Conservation (phyloP, 192 early-diverging fungal genomes). For the Coemansia sp. region DNA sequence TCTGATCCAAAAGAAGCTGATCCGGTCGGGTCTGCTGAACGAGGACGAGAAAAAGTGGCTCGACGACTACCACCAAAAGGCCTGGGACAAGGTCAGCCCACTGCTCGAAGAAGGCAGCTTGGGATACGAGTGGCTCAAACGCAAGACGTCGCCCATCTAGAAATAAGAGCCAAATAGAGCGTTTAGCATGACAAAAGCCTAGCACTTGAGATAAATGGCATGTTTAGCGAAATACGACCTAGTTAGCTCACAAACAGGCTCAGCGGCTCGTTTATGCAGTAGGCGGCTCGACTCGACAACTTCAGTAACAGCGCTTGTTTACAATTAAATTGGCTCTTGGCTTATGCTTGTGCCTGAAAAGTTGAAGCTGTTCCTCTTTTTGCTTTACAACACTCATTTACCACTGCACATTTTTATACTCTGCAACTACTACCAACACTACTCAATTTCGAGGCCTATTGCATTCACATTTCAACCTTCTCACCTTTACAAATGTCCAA, state of each 20-base stretch:
- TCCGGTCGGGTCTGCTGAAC: conserved; percentile 70
- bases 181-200: no score
- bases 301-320: not conserved
- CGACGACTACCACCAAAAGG: conserved; percentile 79
- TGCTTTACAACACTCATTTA: not conserved
- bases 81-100: conserved; percentile 78
- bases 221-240: not conserved
- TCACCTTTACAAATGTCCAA: not conserved
- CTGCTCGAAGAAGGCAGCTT: conserved; percentile 66
- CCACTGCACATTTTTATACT: not conserved
- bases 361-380: not conserved
- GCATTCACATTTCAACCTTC: not conserved
- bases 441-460: not conserved
- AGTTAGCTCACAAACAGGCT: not conserved
- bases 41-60: conserved; percentile 83
- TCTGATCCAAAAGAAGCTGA: conserved; percentile 86
- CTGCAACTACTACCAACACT: no score
- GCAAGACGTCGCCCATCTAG: conserved; percentile 75
- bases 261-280: no score
- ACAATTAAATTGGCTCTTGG: not conserved
- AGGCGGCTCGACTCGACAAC: not conserved
- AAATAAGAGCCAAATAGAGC: not conserved
- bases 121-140: conserved; percentile 80
- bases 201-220: not conserved
- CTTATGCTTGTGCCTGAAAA: not conserved